Evolutionary conservation across 371 early-diverging fungal genomes (phyloP), one percentile per base, ranked within the genome.

Genomic region (Zychaea mexicana): DNA sequence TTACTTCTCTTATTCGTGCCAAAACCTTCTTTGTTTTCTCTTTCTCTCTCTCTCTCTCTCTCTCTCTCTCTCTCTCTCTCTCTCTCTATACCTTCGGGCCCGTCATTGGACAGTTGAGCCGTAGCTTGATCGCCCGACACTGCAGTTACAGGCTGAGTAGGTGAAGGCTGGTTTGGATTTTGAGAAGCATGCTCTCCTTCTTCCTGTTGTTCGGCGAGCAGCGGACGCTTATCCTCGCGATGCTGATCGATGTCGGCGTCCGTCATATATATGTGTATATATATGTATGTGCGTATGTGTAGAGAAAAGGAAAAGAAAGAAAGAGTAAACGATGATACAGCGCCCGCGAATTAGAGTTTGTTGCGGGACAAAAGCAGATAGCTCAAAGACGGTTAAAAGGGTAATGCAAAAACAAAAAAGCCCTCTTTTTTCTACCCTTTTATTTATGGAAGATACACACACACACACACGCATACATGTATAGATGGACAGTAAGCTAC

Each of bases 81-180:
- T 32, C 32, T 38, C 2, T 6, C 13, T 39, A 13, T 32, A 84
- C 85, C 30, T 64, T 84, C 53, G 76, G 74, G 68, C 76, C 79
- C 57, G 70, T 78, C 54, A 84, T 81, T 12, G 76, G 80, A 49
- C 83, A 85, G 58, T 67, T 87, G 54, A 62, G 85, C 58, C 32
- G 85, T 19, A 56, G 84, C 33, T 67, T 87, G 66, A 38, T 64
- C 57, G 26, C 28, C 55, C 21, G 70, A 64, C 13, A 61, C 59
- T 5, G 55, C 60, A 9, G 62, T 47, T 19, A 42, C 64, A 24
- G 64, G 47, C n/a, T 54, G 47, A 4, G 49, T 24, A 49, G 49
- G 10, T 8, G 49, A 49, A 22, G 49, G 22, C n/a, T 26, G 61
- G 30, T 45, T 56, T 32, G 24, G 46, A 42, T 15, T 21, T 5